phyloP scores from a whole-genome alignment of 1,139 yeast species.

The Tardiomyces blankii region DNA sequence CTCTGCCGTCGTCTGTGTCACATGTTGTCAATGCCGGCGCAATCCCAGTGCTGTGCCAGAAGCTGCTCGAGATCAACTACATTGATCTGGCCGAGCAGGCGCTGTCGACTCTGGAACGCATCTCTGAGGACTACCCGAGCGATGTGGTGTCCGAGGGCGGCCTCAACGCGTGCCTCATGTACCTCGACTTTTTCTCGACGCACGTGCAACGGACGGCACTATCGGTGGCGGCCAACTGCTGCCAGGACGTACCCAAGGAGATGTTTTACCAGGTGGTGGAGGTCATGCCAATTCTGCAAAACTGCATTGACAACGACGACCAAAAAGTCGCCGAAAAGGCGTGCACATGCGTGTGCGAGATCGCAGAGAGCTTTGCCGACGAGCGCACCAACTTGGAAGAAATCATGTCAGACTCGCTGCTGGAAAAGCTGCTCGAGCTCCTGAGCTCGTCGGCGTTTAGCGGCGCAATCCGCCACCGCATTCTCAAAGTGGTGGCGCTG shows the following conservation, averaged over 20 bases:
- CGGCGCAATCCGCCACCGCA: constrained; percentile 11
- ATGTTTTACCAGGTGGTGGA: constrained; percentile 42
- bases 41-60: constrained; percentile 53
- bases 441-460: constrained; percentile 13
- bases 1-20: constrained; percentile 53
- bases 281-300: constrained; percentile 51
- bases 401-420: constrained; percentile 25
- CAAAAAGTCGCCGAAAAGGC: constrained; percentile 55
- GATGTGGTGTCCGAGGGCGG: constrained; percentile 40
- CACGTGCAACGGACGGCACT: constrained; percentile 85
- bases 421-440: constrained; percentile 14
- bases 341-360: constrained; percentile 55
- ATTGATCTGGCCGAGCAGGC: constrained; percentile 94
- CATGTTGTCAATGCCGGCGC: constrained; percentile 59
- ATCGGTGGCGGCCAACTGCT: constrained; percentile 66
- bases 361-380: constrained; percentile 42
- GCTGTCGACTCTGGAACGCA: constrained; percentile 38
- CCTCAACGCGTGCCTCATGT: constrained; percentile 55
- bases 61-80: constrained; percentile 63
- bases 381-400: constrained; percentile 37
- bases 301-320: constrained; percentile 55
- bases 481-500: constrained; percentile 29
- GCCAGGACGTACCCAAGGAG: constrained; percentile 35
- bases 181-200: constrained; percentile 77
- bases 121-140: constrained; percentile 27